These are phyloP conservation scores for Eutrema heterophyllum DNA, from an alignment of 345 rosid genomes.

Conservation along the genomic window DNA sequence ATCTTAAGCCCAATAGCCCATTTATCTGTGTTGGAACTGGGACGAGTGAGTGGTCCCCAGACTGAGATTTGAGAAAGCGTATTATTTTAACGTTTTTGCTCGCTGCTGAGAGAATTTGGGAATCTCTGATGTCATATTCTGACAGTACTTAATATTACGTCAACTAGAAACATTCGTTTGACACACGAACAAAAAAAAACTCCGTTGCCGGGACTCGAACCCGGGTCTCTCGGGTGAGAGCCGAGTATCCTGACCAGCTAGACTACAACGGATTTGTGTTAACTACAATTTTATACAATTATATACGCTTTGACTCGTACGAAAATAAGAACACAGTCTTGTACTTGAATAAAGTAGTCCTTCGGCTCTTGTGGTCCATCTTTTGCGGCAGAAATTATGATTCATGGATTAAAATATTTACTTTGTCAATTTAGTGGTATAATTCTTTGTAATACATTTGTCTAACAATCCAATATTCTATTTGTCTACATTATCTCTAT, in stretches of 20 bases:
- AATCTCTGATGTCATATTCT: background rate
- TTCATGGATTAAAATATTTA: background rate
- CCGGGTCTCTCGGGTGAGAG: conserved; percentile 75
- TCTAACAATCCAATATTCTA: background rate
- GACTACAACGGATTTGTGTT: conserved; percentile 27
- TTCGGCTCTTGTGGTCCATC: conserved; percentile 21
- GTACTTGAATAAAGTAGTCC: conserved; percentile 2
- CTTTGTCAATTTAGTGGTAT: background rate
- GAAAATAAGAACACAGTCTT: background rate
- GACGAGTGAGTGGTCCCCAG: background rate
- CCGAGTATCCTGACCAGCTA: conserved; percentile 73
- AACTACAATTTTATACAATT: no score
- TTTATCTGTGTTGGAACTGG: background rate
- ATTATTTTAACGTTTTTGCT: no score
- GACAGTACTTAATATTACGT: background rate
- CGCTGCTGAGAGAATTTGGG: no score
- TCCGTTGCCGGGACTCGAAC: conserved; percentile 74
- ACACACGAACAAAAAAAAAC: background rate
- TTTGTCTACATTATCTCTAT: conserved; percentile 2
- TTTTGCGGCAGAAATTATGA: conserved; percentile 23
- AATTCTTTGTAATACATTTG: background rate
- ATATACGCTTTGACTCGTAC: background rate
- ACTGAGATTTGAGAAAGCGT: background rate
- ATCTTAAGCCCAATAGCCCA: background rate
- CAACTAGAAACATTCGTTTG: no score